Base-by-base conservation (phyloP, 1,284 basidiomycete genomes). In the Prillingera fragicola region DNA sequence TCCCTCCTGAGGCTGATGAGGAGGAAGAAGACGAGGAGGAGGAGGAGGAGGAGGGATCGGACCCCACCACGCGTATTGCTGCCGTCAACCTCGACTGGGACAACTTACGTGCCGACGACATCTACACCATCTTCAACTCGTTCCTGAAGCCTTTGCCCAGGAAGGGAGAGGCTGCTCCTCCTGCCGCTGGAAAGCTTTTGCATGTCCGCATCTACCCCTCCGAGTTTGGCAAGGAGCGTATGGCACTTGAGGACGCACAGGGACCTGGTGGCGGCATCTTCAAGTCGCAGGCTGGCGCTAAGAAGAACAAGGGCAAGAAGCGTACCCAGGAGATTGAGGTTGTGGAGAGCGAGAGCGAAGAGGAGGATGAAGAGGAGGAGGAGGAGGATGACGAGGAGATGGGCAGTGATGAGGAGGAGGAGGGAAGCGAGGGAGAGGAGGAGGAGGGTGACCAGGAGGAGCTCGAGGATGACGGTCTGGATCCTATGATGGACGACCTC, bases 71-170 rank as follows among this genome's bases (percentile, higher is more conserved):
- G 35, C 79, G 94, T 12, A 72, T 97, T 6, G 95, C 94, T 0
- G 81, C 86, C 22, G 94, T 99, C 56, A 97, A 98, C 67, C 79
- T 98, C 48, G 95, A 99, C 72, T 99, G 95, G 95, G 95, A 98
- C 70, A 81, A 97, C 71, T 81, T 98, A 43, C 84, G 86, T 38
- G 89, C 94, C 1, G 75, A 75, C 26, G 92, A 98, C 69, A 74
- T 99, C 19, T 96, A 81, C 79, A 90, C 88, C 69, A 87, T 98
- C 32, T 91, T 90, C 70, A 82, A 87, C 26, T 96, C 91, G 4
- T 79, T 94, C 41, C 77, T 96, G 15, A 46, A 77, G 42, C 48
- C 41, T 25, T 45, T 25, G 18, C 52, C 33, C 15, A 38, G 43
- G 26, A n/a, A 62, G 63, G 46, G 51, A 43, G 35, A 44, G 43